A percentile compares a stretch with the other conserved stretches of the same genome.
Evolutionary conservation across 2,329 filamentous ascomycete species (phyloP).

Genomic region (Verticillium tricorpus): DNA sequence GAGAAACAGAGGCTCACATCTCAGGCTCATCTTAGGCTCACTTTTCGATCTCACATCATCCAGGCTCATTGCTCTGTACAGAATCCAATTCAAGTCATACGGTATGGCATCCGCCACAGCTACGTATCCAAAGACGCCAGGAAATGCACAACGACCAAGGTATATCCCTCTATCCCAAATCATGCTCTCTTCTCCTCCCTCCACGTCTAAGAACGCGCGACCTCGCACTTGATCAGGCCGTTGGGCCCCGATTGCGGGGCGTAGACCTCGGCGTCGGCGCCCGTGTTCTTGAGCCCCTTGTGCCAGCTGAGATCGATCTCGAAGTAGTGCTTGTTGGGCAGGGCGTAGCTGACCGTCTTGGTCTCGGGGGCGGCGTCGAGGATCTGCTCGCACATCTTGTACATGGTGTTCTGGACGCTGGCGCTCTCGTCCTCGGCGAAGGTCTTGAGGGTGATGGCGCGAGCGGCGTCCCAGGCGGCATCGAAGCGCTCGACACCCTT

Average conservation of each 20-base stretch:
- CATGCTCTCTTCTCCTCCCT: not conserved
- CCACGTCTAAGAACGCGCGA: constrained; percentile 48
- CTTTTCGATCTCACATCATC: not conserved
- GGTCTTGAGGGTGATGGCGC: constrained; percentile 80
- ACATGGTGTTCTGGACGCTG: constrained; percentile 96
- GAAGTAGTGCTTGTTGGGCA: constrained; percentile 99
- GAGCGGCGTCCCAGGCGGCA: constrained; percentile 70
- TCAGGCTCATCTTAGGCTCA: too few relatives aligned
- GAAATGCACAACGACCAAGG: not conserved
- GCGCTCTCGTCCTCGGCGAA: constrained; percentile 90
- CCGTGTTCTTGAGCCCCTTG: constrained; percentile 91
- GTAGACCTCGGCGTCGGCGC: constrained; percentile 92
- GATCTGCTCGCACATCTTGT: constrained; percentile 93
- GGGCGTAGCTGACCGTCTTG: constrained; percentile 69
- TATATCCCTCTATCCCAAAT: not conserved
- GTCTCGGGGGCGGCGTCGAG: constrained; percentile 69
- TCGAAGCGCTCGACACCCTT: constrained; percentile 66
- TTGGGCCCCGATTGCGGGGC: constrained; percentile 91
- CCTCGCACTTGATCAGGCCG: constrained; percentile 91
- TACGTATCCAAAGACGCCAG: not conserved
- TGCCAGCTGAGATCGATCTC: constrained; percentile 97
- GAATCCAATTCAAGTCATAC: not conserved
- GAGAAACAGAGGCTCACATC: too few relatives aligned
- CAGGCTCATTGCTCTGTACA: not conserved
- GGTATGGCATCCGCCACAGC: not conserved